These are phyloP conservation scores for Rhizopogon sp. DNA, from an alignment of 768 basidiomycete species.

Conservation along the genomic window DNA sequence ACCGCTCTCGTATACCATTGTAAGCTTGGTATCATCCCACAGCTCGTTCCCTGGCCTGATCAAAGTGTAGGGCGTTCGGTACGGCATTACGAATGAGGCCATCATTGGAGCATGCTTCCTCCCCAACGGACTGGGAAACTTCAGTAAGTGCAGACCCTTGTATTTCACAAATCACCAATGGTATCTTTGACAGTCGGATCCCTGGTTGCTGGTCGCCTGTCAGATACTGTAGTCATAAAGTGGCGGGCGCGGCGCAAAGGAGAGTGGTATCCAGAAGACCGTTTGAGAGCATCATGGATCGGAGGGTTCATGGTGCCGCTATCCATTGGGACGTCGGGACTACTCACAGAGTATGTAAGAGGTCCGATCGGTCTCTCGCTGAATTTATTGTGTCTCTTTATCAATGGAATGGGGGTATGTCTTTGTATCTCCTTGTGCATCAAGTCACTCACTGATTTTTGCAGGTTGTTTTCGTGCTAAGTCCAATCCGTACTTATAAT, in stretches of 20 bases:
- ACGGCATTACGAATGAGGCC: conserved; percentile 30
- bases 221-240: conserved; percentile 42
- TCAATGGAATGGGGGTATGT: conserved; percentile 56
- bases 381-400: conserved; percentile 47
- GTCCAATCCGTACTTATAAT: conserved; percentile 46
- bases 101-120: conserved; percentile 32
- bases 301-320: conserved; percentile 46
- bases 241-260: conserved; percentile 45
- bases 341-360: conserved; percentile 40
- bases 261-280: conserved; percentile 58
- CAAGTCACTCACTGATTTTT: neutral
- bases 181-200: conserved; percentile 45
- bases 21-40: too few species aligned
- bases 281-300: conserved; percentile 42
- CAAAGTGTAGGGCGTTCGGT: conserved; percentile 25
- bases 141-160: conserved; percentile 18
- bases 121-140: conserved; percentile 30
- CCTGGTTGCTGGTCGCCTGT: conserved; percentile 48
- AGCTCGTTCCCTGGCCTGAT: neutral
- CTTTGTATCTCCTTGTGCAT: neutral
- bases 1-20: conserved; percentile 29
- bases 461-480: conserved; percentile 48
- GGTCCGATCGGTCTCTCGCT: conserved; percentile 41
- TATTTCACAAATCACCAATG: neutral
- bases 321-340: conserved; percentile 39